phyloP scores from a whole-genome alignment of 164 flowering plant species.

The Nymphaea colorata region DNA sequence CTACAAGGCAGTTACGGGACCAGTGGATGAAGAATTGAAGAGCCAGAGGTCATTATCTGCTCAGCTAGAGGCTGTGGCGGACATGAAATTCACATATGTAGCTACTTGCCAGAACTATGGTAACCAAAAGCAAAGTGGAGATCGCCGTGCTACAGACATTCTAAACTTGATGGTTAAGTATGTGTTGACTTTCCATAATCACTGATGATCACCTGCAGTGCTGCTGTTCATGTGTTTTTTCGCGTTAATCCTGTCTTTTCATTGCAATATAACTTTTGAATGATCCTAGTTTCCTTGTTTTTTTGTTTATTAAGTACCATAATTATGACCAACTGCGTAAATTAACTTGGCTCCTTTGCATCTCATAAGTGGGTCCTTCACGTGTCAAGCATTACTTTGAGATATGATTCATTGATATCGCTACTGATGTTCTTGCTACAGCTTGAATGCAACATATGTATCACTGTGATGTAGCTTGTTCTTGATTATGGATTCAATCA shows the following conservation, averaged over 20 bases:
- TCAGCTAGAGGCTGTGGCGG: constrained; percentile 85
- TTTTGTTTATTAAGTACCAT: too few relatives aligned
- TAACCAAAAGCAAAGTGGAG: constrained; percentile 85
- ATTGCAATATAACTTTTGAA: too few relatives aligned
- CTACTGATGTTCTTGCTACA: too few relatives aligned
- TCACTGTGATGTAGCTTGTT: too few relatives aligned
- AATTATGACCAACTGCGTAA: too few relatives aligned
- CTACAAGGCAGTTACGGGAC: constrained; percentile 63
- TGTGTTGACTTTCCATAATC: constrained; percentile 16
- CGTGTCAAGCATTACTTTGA: too few relatives aligned
- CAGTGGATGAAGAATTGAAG: constrained; percentile 71
- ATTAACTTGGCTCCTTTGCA: too few relatives aligned
- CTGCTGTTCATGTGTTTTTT: background rate
- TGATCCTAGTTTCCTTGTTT: too few relatives aligned
- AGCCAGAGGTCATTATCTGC: constrained; percentile 77
- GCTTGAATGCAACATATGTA: too few relatives aligned
- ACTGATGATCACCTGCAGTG: background rate
- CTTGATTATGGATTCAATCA: too few relatives aligned
- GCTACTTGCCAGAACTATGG: constrained; percentile 98
- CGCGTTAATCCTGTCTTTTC: background rate
- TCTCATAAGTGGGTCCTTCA: too few relatives aligned
- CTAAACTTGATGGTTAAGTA: constrained; percentile 97
- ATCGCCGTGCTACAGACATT: constrained; percentile 92
- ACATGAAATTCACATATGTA: constrained; percentile 93
- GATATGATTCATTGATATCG: too few relatives aligned